These are phyloP conservation scores for Petunia secreta DNA, from an alignment of 257 asterid species.

Conservation along the genomic window DNA sequence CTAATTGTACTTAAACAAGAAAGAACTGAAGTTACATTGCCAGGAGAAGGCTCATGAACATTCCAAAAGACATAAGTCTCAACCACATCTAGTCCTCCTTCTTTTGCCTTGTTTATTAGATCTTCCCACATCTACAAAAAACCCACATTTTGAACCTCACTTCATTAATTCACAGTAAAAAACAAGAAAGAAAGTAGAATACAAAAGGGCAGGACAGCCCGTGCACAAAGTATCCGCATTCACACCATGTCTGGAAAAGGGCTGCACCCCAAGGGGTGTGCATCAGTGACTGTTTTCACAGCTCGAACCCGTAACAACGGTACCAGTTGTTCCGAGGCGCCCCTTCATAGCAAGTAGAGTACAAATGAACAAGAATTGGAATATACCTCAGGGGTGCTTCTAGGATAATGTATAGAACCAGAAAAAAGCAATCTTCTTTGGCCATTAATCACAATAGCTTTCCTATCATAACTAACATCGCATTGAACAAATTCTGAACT, in stretches of 20 bases:
- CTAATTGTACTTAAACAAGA: background rate
- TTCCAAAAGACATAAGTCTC: slow-evolving; percentile 43
- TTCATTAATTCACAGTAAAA: background rate
- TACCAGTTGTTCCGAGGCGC: too few species aligned
- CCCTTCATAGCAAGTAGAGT: too few species aligned
- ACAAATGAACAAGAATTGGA: background rate
- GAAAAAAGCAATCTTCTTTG: slow-evolving; percentile 37
- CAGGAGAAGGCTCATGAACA: slow-evolving; percentile 42
- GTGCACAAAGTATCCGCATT: too few species aligned
- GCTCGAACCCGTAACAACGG: too few species aligned
- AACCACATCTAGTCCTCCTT: slow-evolving; percentile 40
- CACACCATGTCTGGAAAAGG: too few species aligned
- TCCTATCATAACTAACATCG: slow-evolving; percentile 32
- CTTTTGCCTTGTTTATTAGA: slow-evolving; percentile 38
- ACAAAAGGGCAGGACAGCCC: too few species aligned
- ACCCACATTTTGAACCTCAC: background rate
- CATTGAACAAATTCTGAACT: slow-evolving; percentile 25
- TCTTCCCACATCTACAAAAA: slow-evolving; percentile 42
- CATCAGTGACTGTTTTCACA: too few species aligned
- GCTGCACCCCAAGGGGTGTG: too few species aligned
- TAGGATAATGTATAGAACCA: slow-evolving; percentile 41
- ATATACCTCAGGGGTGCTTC: slow-evolving; percentile 41
- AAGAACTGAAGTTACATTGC: slow-evolving; percentile 30
- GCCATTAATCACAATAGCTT: slow-evolving; percentile 36
- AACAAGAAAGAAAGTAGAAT: background rate